A percentile compares a stretch with the other conserved stretches of the same genome.
phyloP scores from a whole-genome alignment of 148 eudicot species.

The Chenopodium quinoa region DNA sequence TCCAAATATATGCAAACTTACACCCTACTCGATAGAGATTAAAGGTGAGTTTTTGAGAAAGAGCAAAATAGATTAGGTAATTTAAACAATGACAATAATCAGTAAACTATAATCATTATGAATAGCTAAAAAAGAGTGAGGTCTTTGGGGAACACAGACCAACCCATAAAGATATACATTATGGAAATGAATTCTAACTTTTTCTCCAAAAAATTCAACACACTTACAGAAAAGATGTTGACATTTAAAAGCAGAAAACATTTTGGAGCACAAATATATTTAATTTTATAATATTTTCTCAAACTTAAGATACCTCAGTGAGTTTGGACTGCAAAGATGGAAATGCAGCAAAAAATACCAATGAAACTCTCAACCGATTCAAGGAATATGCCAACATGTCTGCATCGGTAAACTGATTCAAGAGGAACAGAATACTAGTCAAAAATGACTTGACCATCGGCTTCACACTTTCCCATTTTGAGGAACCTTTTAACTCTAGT shows the following conservation, averaged over 20 bases:
- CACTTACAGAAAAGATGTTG: neutral
- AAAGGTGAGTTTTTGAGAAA: neutral
- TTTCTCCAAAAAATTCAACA: neutral
- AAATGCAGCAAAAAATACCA: conserved; percentile 71
- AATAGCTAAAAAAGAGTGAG: neutral
- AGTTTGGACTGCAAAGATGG: conserved; percentile 64
- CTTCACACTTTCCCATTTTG: conserved; percentile 66
- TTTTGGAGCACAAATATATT: neutral
- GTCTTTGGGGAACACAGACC: neutral
- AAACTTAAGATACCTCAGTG: conserved; percentile 51
- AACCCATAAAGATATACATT: neutral
- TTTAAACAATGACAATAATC: no score
- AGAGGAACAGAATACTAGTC: conserved; percentile 69
- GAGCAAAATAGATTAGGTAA: neutral
- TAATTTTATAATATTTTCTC: neutral
- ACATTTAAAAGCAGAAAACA: neutral
- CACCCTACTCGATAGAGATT: neutral
- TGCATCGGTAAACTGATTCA: conserved; percentile 73
- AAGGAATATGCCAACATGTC: conserved; percentile 65
- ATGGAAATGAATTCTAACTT: no score
- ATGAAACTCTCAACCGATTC: conserved; percentile 65
- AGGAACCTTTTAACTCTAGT: conserved; percentile 49
- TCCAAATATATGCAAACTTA: neutral
- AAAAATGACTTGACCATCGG: conserved; percentile 78
- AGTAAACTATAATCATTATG: neutral